Base-by-base conservation (phyloP, 768 basidiomycete genomes). In the Leccinum imitatum region DNA sequence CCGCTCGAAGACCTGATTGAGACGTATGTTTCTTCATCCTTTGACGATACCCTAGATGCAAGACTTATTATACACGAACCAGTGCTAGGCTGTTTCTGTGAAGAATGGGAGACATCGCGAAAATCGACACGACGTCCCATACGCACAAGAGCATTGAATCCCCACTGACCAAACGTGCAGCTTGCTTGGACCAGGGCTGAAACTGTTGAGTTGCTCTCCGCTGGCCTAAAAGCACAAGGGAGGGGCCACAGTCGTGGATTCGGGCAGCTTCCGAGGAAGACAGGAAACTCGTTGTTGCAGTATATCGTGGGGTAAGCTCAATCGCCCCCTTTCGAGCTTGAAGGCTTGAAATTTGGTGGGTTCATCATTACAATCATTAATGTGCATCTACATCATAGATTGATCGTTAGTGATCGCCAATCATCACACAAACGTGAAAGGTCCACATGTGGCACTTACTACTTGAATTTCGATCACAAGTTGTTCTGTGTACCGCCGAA, bases 371-470 rank as follows among this genome's bases (percentile, higher is more conserved):
- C 17, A 14, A 21, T 41, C 35, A 30, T 27, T 27, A 27, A 47
- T 15, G 27, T 33, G 51, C 33, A 31, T 17, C 47, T 33, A 10
- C n/a, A 44, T 39, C 41, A 13, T 25, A n/a, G 35, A 52, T 54
- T 47, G 21, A 55, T 64, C 33, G 14, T 59, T 15, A 64, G 27
- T 27, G 23, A 30, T 56, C 13, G 5, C 25, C 35, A 33, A 17
- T 6, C 8, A 14, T 19, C 35, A 31, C 3, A 19, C 25, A 19
- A 58, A 46, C n/a, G 14, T 6, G 30, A 56, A 27, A 25, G 21
- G 17, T n/a, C 39, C 44, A 53, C 59, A 17, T 21, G 21, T 14
- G 21, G 6, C 17, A n/a, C 27, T 50, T 14, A 25, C 48, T 14
- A 14, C 27, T 8, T 63, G 30, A 14, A 11, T 35, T 6, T 51